Conservation (phyloP, 2,329 filamentous ascomycete genomes). For the Fusarium domesticum region DNA sequence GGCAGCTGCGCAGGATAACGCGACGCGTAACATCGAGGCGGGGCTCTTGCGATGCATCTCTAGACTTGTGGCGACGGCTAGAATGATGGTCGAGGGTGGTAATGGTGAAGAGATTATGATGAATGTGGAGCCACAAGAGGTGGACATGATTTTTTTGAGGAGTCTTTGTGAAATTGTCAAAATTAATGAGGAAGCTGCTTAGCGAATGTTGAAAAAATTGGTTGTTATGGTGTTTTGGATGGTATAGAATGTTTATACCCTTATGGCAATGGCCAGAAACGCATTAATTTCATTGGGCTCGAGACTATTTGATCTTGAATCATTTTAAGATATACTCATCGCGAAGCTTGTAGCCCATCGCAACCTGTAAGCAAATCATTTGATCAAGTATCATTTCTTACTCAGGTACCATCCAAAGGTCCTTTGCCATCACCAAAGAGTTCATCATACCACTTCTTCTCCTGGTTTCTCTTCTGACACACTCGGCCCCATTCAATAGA, state of each 20-base stretch:
- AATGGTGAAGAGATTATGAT: conserved; percentile 30
- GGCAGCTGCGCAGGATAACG: conserved; percentile 30
- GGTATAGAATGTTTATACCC: conserved; percentile 21
- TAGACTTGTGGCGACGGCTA: conserved; percentile 49
- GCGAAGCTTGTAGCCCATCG: no score
- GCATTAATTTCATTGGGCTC: no score
- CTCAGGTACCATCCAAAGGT: conserved; percentile 17
- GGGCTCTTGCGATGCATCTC: conserved; percentile 51
- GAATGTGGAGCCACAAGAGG: conserved; percentile 31
- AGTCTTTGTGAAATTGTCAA: conserved; percentile 44
- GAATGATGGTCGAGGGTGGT: conserved; percentile 34
- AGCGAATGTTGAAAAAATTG: conserved; percentile 2
- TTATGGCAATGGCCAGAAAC: no score
- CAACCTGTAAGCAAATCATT: conserved; percentile 6
- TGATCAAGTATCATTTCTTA: neutral
- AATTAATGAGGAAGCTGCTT: conserved; percentile 33
- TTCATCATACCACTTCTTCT: conserved; percentile 32
- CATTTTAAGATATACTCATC: conserved; percentile 19
- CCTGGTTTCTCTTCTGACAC: conserved; percentile 30
- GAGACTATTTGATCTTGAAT: conserved; percentile 8
- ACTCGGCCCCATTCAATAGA: conserved; percentile 34
- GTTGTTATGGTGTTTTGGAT: conserved; percentile 11
- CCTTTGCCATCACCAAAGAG: conserved; percentile 36
- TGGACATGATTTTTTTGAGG: conserved; percentile 39
- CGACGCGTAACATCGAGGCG: conserved; percentile 45